A percentile compares a stretch with the other conserved stretches of the same genome.
phyloP scores from a whole-genome alignment of 2,329 filamentous ascomycete species.

The Xylariales sp. region DNA sequence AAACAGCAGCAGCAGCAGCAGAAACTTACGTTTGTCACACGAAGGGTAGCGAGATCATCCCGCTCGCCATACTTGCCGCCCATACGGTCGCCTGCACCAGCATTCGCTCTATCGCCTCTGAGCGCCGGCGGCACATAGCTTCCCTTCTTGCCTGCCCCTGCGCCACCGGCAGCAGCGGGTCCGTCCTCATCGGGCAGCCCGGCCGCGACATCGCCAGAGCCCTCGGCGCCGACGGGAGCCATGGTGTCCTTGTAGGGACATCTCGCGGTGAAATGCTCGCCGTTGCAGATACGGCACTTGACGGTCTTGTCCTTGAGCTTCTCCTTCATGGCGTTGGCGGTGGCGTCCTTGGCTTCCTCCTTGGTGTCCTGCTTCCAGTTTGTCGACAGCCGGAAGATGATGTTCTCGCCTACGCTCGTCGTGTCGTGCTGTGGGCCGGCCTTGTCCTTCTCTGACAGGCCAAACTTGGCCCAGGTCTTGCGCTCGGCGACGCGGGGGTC shows the following conservation, averaged over 20 bases:
- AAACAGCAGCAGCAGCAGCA: slow-evolving; percentile 3
- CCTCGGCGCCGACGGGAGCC: slow-evolving; percentile 71
- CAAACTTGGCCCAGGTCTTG: slow-evolving; percentile 91
- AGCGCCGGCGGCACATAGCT: slow-evolving; percentile 94
- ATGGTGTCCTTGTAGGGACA: slow-evolving; percentile 99
- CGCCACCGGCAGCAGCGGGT: slow-evolving; percentile 38
- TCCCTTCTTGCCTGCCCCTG: slow-evolving; percentile 64
- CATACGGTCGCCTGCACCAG: slow-evolving; percentile 77
- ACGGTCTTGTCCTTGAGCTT: slow-evolving; percentile 98
- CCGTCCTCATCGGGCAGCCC: slow-evolving; percentile 49
- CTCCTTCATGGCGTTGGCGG: slow-evolving; percentile 70
- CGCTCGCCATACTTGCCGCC: slow-evolving; percentile 84
- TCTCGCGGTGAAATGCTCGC: slow-evolving; percentile 97
- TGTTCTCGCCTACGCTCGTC: slow-evolving; percentile 94
- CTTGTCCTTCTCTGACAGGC: slow-evolving; percentile 78
- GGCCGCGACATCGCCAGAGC: slow-evolving; percentile 49
- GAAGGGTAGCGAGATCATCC: slow-evolving; percentile 91
- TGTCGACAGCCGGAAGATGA: slow-evolving; percentile 86
- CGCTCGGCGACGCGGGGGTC: slow-evolving; percentile 96
- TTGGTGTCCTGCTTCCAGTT: slow-evolving; percentile 92
- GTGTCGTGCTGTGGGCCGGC: slow-evolving; percentile 82
- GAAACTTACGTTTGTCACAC: slow-evolving; percentile 88
- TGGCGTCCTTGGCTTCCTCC: slow-evolving; percentile 70
- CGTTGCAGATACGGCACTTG: slow-evolving; percentile 98
- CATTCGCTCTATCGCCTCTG: slow-evolving; percentile 56